Percentiles rank a stretch among this genome's conserved stretches.
These are phyloP conservation scores for Phallus indusiatus DNA, from an alignment of 768 basidiomycete genomes.

Conservation along the genomic window DNA sequence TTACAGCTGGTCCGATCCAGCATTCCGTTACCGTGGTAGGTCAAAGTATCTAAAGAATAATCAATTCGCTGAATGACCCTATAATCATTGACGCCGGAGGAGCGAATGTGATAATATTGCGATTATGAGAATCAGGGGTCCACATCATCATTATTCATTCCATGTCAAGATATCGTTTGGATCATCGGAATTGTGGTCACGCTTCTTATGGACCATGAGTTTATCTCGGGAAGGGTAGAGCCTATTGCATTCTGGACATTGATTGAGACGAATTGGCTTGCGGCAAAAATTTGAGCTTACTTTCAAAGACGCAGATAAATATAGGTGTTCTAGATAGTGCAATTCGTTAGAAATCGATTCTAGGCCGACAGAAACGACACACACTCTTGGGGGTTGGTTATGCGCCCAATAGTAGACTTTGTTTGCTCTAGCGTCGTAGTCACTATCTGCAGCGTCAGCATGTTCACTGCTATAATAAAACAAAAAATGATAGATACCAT, in stretches of 20 bases:
- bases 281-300: slow-evolving; percentile 23
- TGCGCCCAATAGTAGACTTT: slow-evolving; percentile 42
- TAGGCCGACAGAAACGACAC: slow-evolving; percentile 16
- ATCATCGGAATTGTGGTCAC: slow-evolving; percentile 53
- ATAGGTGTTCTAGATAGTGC: slow-evolving; percentile 52
- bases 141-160: slow-evolving; percentile 38
- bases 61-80: too few species aligned
- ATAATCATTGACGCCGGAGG: too few species aligned
- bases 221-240: slow-evolving; percentile 64
- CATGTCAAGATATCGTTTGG: slow-evolving; percentile 50
- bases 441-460: slow-evolving; percentile 24
- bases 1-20: too few species aligned
- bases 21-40: too few species aligned
- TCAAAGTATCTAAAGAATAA: too few species aligned
- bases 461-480: neutral
- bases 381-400: slow-evolving; percentile 59
- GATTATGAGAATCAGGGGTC: too few species aligned
- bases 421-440: slow-evolving; percentile 48
- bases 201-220: slow-evolving; percentile 60
- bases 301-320: slow-evolving; percentile 63
- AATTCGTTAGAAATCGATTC: slow-evolving; percentile 4
- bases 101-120: too few species aligned
- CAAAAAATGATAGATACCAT: slow-evolving; percentile 25
- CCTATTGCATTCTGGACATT: slow-evolving; percentile 48
- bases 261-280: neutral